Conservation (phyloP, 306 rosid species). For the Pyrus betulifolia region DNA sequence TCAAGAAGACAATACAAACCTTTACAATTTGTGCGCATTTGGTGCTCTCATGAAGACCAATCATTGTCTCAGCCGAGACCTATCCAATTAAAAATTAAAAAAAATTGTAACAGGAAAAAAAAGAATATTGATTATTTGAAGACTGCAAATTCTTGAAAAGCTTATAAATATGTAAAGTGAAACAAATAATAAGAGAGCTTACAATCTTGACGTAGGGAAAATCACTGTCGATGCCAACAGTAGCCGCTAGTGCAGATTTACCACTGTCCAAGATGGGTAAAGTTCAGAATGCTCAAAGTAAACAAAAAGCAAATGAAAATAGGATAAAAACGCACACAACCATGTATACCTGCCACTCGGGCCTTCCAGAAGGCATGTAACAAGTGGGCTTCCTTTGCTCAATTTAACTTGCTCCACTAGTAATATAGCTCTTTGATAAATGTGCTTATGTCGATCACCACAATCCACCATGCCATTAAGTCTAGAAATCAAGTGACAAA, state of each 20-base stretch:
- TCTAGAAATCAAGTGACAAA: conserved; percentile 37
- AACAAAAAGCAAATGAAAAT: conserved; percentile 10
- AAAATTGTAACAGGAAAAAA: conserved; percentile 12
- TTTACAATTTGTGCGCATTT: conserved; percentile 88
- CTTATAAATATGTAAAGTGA: neutral
- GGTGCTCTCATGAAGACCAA: conserved; percentile 92
- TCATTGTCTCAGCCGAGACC: conserved; percentile 93
- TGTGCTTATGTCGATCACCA: conserved; percentile 78
- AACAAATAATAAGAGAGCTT: conserved; percentile 33
- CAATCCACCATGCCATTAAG: conserved; percentile 86
- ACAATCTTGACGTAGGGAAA: conserved; percentile 97
- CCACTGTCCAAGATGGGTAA: conserved; percentile 60
- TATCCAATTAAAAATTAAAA: conserved; percentile 21
- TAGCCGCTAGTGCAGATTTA: conserved; percentile 89
- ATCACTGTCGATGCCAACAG: conserved; percentile 94
- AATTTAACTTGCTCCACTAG: conserved; percentile 95
- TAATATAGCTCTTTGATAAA: conserved; percentile 71
- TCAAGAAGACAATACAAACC: conserved; percentile 48
- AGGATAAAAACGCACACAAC: neutral
- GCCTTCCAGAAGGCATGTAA: conserved; percentile 94
- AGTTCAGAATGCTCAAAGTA: conserved; percentile 22
- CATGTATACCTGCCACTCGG: conserved; percentile 75
- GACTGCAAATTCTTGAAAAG: conserved; percentile 9
- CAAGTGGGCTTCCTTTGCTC: conserved; percentile 90
- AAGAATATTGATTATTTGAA: neutral